Conservation (phyloP, 1,139 yeast genomes). For the Kodamaea ohmeri region DNA sequence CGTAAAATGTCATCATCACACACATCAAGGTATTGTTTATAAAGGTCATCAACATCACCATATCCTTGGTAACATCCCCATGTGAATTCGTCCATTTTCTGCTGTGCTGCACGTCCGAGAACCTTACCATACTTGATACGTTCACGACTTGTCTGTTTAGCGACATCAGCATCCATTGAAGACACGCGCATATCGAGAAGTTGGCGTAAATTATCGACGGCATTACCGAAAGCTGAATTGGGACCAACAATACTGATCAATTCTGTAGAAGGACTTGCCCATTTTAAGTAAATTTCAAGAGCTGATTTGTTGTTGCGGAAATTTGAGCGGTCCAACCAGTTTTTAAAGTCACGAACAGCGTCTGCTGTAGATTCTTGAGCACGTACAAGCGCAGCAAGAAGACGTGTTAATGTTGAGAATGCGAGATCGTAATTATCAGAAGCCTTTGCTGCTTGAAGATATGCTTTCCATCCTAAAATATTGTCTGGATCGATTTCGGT, state of each 20-base stretch:
- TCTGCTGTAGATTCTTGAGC: slow-evolving; percentile 43
- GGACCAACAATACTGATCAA: slow-evolving; percentile 55
- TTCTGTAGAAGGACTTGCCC: slow-evolving; percentile 61
- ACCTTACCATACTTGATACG: slow-evolving; percentile 40
- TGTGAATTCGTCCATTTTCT: slow-evolving; percentile 38
- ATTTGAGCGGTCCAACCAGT: slow-evolving; percentile 39
- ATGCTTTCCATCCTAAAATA: slow-evolving; percentile 80
- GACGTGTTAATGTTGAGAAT: slow-evolving; percentile 41
- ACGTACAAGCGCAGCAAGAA: slow-evolving; percentile 25
- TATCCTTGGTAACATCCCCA: slow-evolving; percentile 46
- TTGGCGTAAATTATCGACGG: slow-evolving; percentile 47
- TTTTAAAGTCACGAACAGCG: slow-evolving; percentile 44
- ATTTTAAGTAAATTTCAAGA: slow-evolving; percentile 47
- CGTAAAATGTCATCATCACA: slow-evolving; percentile 64
- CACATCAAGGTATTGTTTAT: slow-evolving; percentile 55
- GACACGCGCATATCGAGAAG: slow-evolving; percentile 47
- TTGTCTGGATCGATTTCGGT: slow-evolving; percentile 52
- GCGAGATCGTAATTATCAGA: slow-evolving; percentile 42
- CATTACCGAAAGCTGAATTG: slow-evolving; percentile 41
- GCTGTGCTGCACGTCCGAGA: slow-evolving; percentile 32
- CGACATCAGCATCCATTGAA: slow-evolving; percentile 39
- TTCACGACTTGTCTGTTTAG: slow-evolving; percentile 30
- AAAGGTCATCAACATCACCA: slow-evolving; percentile 53
- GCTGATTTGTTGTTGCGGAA: slow-evolving; percentile 30
- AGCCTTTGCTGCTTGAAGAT: slow-evolving; percentile 36